A percentile compares a stretch with the other conserved stretches of the same genome.
Conservation (phyloP, 352 stramenopile genomes). For the Pythium folliculosum region DNA sequence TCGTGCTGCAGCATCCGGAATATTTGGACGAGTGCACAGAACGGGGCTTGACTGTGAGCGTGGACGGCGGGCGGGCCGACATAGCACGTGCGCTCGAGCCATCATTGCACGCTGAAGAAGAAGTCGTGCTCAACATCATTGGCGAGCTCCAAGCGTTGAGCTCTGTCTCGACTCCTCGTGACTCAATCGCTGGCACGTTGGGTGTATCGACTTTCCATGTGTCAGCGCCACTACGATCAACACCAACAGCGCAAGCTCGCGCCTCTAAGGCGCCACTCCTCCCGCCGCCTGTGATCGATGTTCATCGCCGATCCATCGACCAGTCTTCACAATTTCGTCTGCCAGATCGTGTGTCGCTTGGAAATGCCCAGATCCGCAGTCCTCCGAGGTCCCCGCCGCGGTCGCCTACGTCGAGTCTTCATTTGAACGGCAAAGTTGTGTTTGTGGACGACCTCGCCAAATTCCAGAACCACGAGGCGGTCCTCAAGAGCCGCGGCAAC, state of each 20-base stretch:
- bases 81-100: not conserved
- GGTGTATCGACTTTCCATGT: not conserved
- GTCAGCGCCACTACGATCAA: not conserved
- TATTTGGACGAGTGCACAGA: conserved; percentile 11
- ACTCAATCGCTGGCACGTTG: not conserved
- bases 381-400: no score
- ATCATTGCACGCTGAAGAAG: conserved; percentile 1
- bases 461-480: conserved; percentile 21
- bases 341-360: no score
- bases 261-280: no score
- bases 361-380: not conserved
- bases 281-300: not conserved
- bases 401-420: not conserved
- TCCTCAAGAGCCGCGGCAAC: conserved; percentile 12
- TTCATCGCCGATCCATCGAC: not conserved
- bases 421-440: no score
- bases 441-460: not conserved
- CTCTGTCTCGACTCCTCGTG: no score
- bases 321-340: not conserved
- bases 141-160: not conserved
- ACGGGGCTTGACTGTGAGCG: not conserved
- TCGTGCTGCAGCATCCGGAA: conserved; percentile 22
- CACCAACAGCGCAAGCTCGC: not conserved
- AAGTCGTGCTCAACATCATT: not conserved
- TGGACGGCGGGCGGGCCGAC: not conserved